These are phyloP conservation scores for Inosperma sp. DNA, from an alignment of 768 basidiomycete species.

Conservation along the genomic window DNA sequence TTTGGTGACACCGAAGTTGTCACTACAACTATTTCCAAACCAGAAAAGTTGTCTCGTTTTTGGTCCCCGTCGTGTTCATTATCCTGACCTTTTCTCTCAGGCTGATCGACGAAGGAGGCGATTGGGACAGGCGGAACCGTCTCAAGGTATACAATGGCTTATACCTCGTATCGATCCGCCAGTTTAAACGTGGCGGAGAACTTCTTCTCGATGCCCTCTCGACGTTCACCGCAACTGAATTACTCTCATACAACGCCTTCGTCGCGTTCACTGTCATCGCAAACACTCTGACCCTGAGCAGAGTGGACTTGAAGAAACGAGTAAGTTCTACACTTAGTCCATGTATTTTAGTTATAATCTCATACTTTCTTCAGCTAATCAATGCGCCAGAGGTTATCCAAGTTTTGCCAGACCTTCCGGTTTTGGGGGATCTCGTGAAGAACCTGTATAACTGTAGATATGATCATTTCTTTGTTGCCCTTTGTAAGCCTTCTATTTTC, in stretches of 20 bases:
- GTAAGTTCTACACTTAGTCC: conserved; percentile 32
- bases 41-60: conserved; percentile 64
- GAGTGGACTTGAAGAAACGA: conserved; percentile 90
- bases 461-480: conserved; percentile 85
- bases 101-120: too few relatives aligned
- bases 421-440: conserved; percentile 76
- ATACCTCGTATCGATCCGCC: conserved; percentile 77
- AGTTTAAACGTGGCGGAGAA: conserved; percentile 80
- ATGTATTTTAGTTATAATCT: not conserved
- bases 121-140: conserved; percentile 92
- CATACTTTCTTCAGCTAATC: conserved; percentile 55
- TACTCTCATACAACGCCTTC: too few relatives aligned
- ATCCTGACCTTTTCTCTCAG: conserved; percentile 51
- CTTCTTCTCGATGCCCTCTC: too few relatives aligned
- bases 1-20: conserved; percentile 75
- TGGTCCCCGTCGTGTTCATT: not conserved
- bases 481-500: conserved; percentile 49
- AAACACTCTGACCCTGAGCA: conserved; percentile 64
- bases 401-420: too few relatives aligned
- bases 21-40: conserved; percentile 63
- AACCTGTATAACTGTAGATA: conserved; percentile 92
- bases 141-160: conserved; percentile 93
- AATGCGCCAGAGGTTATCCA: conserved; percentile 83
- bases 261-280: conserved; percentile 77
- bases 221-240: too few relatives aligned